Conservation (phyloP, 768 basidiomycete genomes). For the Panellus pusillus region DNA sequence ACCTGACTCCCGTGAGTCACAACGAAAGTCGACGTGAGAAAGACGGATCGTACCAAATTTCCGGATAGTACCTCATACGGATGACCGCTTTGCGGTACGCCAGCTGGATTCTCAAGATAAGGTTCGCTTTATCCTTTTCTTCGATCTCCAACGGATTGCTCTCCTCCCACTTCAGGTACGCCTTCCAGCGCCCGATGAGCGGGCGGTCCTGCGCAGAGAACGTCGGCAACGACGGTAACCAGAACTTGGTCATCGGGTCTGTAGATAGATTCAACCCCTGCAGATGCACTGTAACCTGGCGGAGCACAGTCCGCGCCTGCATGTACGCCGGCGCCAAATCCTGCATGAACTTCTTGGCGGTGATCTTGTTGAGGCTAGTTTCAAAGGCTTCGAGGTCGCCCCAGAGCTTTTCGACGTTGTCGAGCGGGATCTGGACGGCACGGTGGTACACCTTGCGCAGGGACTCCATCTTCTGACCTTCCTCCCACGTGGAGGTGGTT, state of each 20-base stretch:
- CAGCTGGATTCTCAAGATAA: constrained; percentile 72
- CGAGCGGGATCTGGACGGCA: constrained; percentile 91
- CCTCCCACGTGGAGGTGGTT: constrained; percentile 89
- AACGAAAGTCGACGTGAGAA: background rate
- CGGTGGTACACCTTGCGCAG: constrained; percentile 91
- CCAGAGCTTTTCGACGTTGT: constrained; percentile 93
- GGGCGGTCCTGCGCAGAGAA: constrained; percentile 72
- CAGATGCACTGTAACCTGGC: constrained; percentile 73
- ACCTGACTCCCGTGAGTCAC: constrained; percentile 51
- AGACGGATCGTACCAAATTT: constrained; percentile 72
- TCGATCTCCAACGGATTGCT: constrained; percentile 92
- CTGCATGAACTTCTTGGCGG: constrained; percentile 93
- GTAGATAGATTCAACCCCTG: constrained; percentile 56
- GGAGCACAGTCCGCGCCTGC: constrained; percentile 89
- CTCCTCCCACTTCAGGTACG: constrained; percentile 95
- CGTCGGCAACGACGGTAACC: constrained; percentile 69
- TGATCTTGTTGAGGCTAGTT: constrained; percentile 83
- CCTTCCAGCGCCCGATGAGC: constrained; percentile 85
- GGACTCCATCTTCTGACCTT: constrained; percentile 92
- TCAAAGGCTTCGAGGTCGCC: constrained; percentile 93
- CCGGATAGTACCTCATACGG: constrained; percentile 91
- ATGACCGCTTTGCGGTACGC: constrained; percentile 89
- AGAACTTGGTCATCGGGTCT: constrained; percentile 45
- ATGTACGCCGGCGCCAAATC: constrained; percentile 93
- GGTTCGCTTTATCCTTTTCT: constrained; percentile 67